Conservation (phyloP, 164 flowering plant species). For the Liquidambar formosana region DNA sequence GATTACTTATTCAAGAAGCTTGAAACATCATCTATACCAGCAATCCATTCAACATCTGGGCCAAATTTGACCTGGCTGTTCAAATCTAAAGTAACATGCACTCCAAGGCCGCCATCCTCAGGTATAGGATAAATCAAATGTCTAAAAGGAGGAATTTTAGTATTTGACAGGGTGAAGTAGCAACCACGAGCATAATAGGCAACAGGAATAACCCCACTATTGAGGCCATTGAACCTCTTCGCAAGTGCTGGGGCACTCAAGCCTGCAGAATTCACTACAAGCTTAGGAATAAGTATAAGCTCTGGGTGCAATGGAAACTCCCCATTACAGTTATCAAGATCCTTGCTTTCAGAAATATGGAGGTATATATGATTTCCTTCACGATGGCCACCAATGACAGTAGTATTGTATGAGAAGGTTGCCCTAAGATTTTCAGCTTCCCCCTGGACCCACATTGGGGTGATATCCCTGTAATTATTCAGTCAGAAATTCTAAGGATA, state of each 20-base stretch:
- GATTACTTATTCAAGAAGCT: constrained; percentile 72
- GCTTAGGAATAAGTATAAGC: constrained; percentile 59
- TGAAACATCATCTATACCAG: constrained; percentile 55
- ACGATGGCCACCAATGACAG: constrained; percentile 65
- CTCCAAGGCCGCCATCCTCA: constrained; percentile 94
- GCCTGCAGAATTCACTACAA: constrained; percentile 82
- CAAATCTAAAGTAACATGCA: constrained; percentile 87
- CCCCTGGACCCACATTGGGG: constrained; percentile 62
- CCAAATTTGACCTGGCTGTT: constrained; percentile 85
- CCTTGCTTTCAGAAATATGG: constrained; percentile 51
- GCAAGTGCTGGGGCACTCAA: constrained; percentile 71
- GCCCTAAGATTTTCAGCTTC: constrained; percentile 73
- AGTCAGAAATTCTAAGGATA: constrained; percentile 7
- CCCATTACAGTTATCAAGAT: constrained; percentile 43
- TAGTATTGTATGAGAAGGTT: constrained; percentile 69
- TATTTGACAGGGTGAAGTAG: constrained; percentile 71
- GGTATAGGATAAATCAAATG: constrained; percentile 92
- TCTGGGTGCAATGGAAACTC: constrained; percentile 43
- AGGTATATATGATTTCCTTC: constrained; percentile 48
- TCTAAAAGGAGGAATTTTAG: constrained; percentile 55
- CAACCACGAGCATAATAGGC: constrained; percentile 87
- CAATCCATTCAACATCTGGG: constrained; percentile 95
- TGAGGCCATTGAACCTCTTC: constrained; percentile 56
- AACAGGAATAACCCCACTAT: constrained; percentile 35
- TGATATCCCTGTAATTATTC: constrained; percentile 33